Evolutionary conservation across 2,329 filamentous ascomycete genomes (phyloP), one percentile per base, ranked within the genome.

Genomic region (Aspergillus sp.): DNA sequence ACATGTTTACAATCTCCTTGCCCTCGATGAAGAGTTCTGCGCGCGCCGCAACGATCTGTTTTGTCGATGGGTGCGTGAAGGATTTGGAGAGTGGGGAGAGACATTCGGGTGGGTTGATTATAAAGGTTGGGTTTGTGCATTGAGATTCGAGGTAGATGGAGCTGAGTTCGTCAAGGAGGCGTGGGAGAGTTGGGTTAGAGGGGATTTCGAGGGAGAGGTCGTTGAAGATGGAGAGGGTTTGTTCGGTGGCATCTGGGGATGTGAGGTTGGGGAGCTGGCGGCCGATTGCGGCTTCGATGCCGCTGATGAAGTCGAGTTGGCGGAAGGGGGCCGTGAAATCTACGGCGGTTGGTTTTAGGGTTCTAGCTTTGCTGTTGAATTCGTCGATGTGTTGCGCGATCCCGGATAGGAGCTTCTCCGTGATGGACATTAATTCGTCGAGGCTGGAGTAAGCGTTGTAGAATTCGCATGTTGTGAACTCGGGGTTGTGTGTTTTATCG

Each of bases 401-500:
- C 19, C 84, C 82, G 38, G 74, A 80, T 34, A 97, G 77, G 52
- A 98, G 78, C 15, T 83, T 80, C 74, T 95, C 91, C 0, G 94
- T 98, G 73, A 88, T 86, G 22, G 77, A 74, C 72, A 96, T 93
- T 54, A 98, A 81, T 47, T 91, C 86, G 41, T 88, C 81, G 0
- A 97, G 84, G 66, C 89, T 91, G 63, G 90, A 88, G 71, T 93
- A 96, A 3, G 93, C 89, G 64, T 91, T 89, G 78, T 99, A 99
- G 79, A 97, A 98, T 79, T 99, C 95, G 81, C 94, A 98, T 63
- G 92, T 98, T 49, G 91, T 95, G 79, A 98, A 99, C 74, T 99
- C 95, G 0, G 95, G 94, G 73, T 99, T 99, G 75, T 99, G 95
- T 0, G 92, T 97, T 31, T 85, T 86, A 75, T 97, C 93, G 41